Conservation (phyloP, 2,329 filamentous ascomycete species). For the Hymenotorrendiella dingleyae region DNA sequence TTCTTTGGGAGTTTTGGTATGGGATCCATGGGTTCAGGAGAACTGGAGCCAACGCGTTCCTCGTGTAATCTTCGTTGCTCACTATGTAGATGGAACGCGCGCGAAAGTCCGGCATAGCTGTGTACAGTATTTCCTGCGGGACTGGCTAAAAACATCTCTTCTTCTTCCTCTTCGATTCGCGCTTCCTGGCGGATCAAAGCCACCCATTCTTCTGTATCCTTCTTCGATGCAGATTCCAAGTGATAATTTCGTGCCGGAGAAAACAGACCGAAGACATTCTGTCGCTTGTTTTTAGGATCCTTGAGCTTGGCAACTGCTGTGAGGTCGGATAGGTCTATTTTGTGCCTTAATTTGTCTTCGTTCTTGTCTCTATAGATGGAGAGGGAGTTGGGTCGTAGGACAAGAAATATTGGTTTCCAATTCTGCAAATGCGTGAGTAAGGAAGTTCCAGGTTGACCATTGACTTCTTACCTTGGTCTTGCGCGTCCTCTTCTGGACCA, state of each 20-base stretch:
- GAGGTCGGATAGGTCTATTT: conserved; percentile 81
- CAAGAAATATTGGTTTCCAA: conserved; percentile 86
- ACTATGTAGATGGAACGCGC: conserved; percentile 21
- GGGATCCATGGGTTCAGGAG: conserved; percentile 51
- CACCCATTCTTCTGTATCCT: conserved; percentile 84
- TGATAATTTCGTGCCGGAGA: conserved; percentile 88
- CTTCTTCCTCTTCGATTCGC: conserved; percentile 81
- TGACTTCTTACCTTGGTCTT: conserved; percentile 71
- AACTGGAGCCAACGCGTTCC: conserved; percentile 41
- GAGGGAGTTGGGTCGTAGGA: conserved; percentile 82
- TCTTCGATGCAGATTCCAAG: conserved; percentile 67
- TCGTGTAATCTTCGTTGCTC: conserved; percentile 25
- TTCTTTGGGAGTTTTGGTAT: conserved; percentile 16
- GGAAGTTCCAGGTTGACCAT: not conserved
- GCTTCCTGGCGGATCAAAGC: conserved; percentile 72
- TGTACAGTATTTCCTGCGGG: conserved; percentile 41
- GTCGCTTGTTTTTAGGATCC: conserved; percentile 79
- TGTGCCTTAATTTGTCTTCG: conserved; percentile 82
- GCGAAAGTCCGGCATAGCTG: conserved; percentile 25
- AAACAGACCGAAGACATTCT: conserved; percentile 88
- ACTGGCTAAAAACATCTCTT: conserved; percentile 71
- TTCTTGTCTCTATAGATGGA: conserved; percentile 91
- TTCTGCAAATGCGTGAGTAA: conserved; percentile 46
- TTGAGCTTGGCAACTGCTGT: conserved; percentile 86
- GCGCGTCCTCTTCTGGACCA: conserved; percentile 79